phyloP scores from a whole-genome alignment of 176 grass and related monocot genomes.

The Avena atlantica region DNA sequence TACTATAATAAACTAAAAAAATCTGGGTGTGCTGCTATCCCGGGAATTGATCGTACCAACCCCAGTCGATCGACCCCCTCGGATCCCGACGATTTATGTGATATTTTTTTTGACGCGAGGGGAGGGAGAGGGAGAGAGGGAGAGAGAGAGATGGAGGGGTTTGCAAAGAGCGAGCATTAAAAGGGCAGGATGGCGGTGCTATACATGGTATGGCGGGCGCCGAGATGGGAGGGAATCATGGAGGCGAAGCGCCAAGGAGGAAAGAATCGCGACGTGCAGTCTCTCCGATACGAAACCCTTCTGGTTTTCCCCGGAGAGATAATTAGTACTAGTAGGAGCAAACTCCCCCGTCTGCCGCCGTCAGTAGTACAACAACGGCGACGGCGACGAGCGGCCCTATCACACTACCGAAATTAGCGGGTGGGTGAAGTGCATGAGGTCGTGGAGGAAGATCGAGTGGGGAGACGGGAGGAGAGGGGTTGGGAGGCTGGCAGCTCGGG shows the following conservation, averaged over 20 bases:
- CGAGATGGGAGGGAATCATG: background rate
- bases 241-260: background rate
- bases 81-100: conserved; percentile 53
- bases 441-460: background rate
- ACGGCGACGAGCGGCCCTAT: background rate
- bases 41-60: conserved; percentile 26
- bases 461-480: background rate
- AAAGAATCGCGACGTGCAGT: background rate
- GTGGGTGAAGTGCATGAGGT: background rate
- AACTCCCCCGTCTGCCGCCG: too few relatives aligned
- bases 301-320: too few relatives aligned
- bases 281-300: too few relatives aligned
- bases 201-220: conserved; percentile 7
- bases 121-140: background rate
- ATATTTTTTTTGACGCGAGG: conserved; percentile 20
- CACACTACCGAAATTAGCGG: background rate
- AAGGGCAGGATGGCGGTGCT: conserved; percentile 17
- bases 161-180: conserved; percentile 40
- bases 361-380: too few relatives aligned
- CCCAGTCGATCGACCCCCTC: conserved; percentile 32
- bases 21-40: too few relatives aligned
- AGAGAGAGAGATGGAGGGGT: background rate
- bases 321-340: too few relatives aligned
- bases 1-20: too few relatives aligned
- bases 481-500: background rate